Percentiles rank a stretch among this genome's conserved stretches.
Conservation (phyloP, 2,329 filamentous ascomycete species). For the Colletotrichum noveboracense region DNA sequence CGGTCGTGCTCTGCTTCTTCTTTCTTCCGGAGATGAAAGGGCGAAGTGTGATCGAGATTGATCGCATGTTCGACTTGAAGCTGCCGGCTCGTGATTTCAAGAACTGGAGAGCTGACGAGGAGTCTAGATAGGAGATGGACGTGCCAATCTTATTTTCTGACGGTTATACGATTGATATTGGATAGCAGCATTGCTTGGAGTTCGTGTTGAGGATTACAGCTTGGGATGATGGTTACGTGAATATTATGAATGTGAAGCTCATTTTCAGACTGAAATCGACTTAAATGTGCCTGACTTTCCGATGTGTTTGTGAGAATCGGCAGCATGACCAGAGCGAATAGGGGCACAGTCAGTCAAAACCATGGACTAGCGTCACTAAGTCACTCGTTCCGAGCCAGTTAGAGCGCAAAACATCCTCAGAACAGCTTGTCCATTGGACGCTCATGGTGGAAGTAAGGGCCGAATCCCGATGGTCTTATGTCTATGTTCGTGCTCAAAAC, state of each 20-base stretch:
- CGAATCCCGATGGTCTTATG: background rate
- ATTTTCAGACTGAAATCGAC: no score
- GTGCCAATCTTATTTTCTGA: no score
- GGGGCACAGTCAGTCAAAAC: no score
- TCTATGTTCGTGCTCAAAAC: no score
- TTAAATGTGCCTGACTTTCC: no score
- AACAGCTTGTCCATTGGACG: rapidly evolving
- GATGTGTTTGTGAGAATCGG: no score
- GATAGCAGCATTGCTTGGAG: background rate
- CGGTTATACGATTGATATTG: no score
- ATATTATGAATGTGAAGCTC: no score
- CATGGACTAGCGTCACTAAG: background rate
- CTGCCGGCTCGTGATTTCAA: conserved; percentile 60
- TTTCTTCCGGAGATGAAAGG: conserved; percentile 59
- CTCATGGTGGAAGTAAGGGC: background rate
- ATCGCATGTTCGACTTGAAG: conserved; percentile 60
- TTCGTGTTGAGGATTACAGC: background rate
- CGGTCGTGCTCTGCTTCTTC: conserved; percentile 43
- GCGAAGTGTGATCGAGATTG: conserved; percentile 47
- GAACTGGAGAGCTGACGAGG: conserved; percentile 27
- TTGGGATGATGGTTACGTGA: no score
- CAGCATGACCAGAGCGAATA: no score
- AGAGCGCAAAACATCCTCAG: background rate
- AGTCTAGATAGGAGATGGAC: no score
- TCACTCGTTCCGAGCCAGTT: background rate